These are phyloP conservation scores for Hanseniaspora singularis DNA, from an alignment of 805 yeast genomes.

Conservation along the genomic window DNA sequence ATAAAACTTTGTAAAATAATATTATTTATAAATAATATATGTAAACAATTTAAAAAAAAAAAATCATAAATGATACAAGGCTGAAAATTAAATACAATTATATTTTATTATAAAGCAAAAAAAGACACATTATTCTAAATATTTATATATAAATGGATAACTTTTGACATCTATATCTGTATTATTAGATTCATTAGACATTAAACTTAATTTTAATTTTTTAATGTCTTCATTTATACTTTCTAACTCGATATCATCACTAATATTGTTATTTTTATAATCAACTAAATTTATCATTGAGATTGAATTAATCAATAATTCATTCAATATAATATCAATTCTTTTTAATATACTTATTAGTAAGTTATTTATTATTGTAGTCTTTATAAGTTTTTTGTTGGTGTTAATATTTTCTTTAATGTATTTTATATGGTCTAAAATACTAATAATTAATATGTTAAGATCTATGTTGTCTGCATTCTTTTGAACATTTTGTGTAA, in stretches of 20 bases:
- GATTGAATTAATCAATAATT: neutral
- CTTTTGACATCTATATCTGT: neutral
- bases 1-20: too few relatives aligned
- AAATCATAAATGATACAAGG: too few relatives aligned
- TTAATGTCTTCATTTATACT: neutral
- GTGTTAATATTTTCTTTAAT: neutral
- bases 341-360: neutral
- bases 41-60: too few relatives aligned
- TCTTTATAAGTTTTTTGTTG: neutral
- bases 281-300: neutral
- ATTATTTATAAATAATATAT: too few relatives aligned
- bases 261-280: too few relatives aligned
- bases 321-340: conserved; percentile 2
- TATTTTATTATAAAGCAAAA: neutral
- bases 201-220: neutral
- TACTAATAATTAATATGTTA: conserved; percentile 8
- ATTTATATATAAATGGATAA: neutral
- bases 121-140: neutral
- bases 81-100: too few relatives aligned
- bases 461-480: conserved; percentile 11
- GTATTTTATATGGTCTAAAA: conserved; percentile 2
- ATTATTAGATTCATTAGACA: neutral
- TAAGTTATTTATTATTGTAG: neutral
- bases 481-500: neutral
- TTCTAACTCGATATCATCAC: neutral